These are phyloP conservation scores for Ceratobasidium sp. DNA, from an alignment of 1,284 basidiomycete species.

Conservation along the genomic window DNA sequence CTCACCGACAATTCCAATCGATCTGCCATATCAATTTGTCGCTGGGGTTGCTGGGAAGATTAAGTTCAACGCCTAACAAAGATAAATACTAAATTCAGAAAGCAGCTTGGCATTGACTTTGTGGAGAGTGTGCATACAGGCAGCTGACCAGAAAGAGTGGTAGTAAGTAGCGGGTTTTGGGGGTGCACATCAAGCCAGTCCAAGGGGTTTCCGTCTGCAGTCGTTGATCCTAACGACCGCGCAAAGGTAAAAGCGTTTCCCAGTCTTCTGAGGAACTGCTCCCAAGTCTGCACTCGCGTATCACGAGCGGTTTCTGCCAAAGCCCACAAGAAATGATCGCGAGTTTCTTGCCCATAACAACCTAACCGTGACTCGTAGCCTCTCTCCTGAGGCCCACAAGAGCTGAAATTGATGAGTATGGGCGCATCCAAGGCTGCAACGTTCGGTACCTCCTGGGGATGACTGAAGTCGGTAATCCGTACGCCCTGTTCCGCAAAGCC, in stretches of 20 bases:
- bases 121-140: neutral
- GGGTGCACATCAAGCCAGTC: constrained; percentile 1
- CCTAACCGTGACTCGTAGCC: constrained; percentile 3
- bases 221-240: neutral
- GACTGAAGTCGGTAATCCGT: neutral
- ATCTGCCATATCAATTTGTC: too few relatives aligned
- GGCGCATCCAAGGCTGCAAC: neutral
- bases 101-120: too few relatives aligned
- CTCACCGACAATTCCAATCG: too few relatives aligned
- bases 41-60: too few relatives aligned
- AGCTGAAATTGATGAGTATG: neutral
- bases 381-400: neutral
- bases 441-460: too few relatives aligned
- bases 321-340: constrained; percentile 16
- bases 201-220: neutral
- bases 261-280: neutral
- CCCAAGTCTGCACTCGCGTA: neutral
- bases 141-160: neutral
- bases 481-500: constrained; percentile 10
- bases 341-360: neutral
- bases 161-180: neutral
- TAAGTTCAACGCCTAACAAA: too few relatives aligned
- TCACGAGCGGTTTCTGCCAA: constrained; percentile 10
- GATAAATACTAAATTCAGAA: too few relatives aligned
- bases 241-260: neutral